Evolutionary conservation across 331 rosid genomes (phyloP), one percentile per base, ranked within the genome.

Genomic region (Malus hybrid): DNA sequence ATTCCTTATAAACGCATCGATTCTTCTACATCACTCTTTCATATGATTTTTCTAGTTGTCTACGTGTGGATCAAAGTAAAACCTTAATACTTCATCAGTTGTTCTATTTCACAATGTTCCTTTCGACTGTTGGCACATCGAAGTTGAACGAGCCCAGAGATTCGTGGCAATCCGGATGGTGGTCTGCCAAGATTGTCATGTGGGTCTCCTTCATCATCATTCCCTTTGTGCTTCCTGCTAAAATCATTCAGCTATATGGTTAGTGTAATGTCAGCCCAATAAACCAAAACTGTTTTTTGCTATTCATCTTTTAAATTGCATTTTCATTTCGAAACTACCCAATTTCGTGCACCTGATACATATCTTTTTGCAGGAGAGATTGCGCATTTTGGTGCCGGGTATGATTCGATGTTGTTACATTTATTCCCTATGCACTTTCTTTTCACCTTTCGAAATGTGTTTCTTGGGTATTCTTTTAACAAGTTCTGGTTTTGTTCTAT

Each of bases 321-420:
- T 42, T 42, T 42, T 42, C 48, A 42, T 10, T 42, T 42, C 14
- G 14, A 42, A 42, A 42, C 48, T 42, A 3, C 48, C 14, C 14
- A 42, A 42, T 42, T 20, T 50, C 63, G 78, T 12, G 10, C 20
- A 52, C 59, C 79, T 88, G 65, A 81, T 56, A 50, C 46, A 69
- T 70, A 18, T 18, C 19, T 31, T 76, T 81, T 69, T 76, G 80
- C 93, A 95, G 99, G 93, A 71, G 83, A 68, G 69, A 6, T 88
- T 66, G 97, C 99, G 39, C 98, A 90, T 81, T 95, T 95, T 81
- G 99, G 99, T 28, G 98, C 98, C 42, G 99, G 99, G 99, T 95
- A 89, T 63, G 55, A 11, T 69, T 81, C 70, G 46, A 69, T 29
- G 74, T 78, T 52, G 61, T 32, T 62, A 65, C 75, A 70, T 59